Percentiles rank a stretch among this genome's conserved stretches.
phyloP scores from a whole-genome alignment of 768 basidiomycete genomes.

The Auricularia cornea region DNA sequence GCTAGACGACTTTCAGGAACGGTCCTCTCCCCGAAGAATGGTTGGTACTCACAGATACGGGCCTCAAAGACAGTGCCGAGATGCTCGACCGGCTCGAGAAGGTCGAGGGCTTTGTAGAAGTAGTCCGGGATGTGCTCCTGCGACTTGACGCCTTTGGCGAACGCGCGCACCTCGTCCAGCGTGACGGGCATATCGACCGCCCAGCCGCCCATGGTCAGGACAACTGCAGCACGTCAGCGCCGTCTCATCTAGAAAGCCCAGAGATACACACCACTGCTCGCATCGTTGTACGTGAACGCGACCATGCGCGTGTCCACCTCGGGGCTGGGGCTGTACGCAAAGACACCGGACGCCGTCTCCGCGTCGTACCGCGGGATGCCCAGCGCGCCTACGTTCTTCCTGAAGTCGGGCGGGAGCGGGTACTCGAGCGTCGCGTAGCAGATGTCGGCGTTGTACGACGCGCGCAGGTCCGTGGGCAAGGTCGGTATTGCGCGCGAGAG shows the following conservation, averaged over 20 bases:
- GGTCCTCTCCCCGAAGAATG: slow-evolving; percentile 24
- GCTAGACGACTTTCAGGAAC: slow-evolving; percentile 11
- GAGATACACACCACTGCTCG: slow-evolving; percentile 9
- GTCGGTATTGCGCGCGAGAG: slow-evolving; percentile 10
- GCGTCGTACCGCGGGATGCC: too few relatives aligned
- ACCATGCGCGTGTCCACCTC: slow-evolving; percentile 9
- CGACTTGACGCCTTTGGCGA: background rate
- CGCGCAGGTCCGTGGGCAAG: slow-evolving; percentile 7
- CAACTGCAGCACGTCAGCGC: background rate
- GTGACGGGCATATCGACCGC: background rate
- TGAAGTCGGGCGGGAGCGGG: slow-evolving; percentile 11
- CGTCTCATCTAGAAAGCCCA: too few relatives aligned
- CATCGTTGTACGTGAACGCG: slow-evolving; percentile 9
- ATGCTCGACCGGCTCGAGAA: slow-evolving; percentile 20
- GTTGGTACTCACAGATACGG: slow-evolving; percentile 13
- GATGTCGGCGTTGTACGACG: slow-evolving; percentile 19
- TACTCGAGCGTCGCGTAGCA: slow-evolving; percentile 14
- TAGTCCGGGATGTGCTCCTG: slow-evolving; percentile 19
- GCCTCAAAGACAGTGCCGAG: slow-evolving; percentile 7
- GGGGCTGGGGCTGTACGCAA: slow-evolving; percentile 7
- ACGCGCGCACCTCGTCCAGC: slow-evolving; percentile 2
- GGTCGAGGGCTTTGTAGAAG: slow-evolving; percentile 18
- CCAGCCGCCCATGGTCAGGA: background rate
- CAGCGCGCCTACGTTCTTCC: slow-evolving; percentile 2
- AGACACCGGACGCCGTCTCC: slow-evolving; percentile 15